Conservation (phyloP, 192 early-diverging fungal species). For the Coemansia sp. region DNA sequence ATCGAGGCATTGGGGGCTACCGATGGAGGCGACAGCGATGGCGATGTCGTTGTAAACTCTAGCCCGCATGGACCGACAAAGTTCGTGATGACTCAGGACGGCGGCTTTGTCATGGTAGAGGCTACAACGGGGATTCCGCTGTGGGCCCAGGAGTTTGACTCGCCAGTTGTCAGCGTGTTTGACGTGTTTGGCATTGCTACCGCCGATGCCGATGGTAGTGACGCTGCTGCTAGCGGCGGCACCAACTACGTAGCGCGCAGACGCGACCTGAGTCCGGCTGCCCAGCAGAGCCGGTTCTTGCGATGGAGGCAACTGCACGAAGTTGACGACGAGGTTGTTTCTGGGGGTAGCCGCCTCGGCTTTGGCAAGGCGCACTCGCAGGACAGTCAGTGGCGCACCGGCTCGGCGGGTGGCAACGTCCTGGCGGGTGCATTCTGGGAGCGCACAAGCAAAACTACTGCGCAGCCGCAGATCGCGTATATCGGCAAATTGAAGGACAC, state of each 20-base stretch:
- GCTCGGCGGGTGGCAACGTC: constrained; percentile 47
- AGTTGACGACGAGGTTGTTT: constrained; percentile 22
- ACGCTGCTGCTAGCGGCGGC: background rate
- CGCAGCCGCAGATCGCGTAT: constrained; percentile 59
- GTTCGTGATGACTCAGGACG: constrained; percentile 51
- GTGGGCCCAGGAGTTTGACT: constrained; percentile 61
- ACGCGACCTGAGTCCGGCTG: constrained; percentile 39
- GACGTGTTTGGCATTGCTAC: constrained; percentile 60
- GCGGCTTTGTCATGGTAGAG: constrained; percentile 47
- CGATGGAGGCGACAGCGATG: constrained; percentile 22
- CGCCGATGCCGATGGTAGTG: constrained; percentile 16
- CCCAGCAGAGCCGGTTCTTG: constrained; percentile 32
- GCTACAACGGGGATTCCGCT: constrained; percentile 52
- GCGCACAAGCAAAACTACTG: constrained; percentile 20
- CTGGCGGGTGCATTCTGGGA: constrained; percentile 51
- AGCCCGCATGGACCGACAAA: constrained; percentile 33
- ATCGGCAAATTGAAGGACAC: constrained; percentile 68
- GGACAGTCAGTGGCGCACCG: constrained; percentile 41
- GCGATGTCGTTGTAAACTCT: constrained; percentile 9
- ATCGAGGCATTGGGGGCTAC: constrained; percentile 58
- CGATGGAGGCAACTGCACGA: constrained; percentile 39
- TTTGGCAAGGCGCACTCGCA: constrained; percentile 16
- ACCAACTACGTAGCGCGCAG: constrained; percentile 35
- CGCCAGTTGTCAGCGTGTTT: constrained; percentile 62
- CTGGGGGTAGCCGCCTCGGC: constrained; percentile 9